Evolutionary conservation across 495 filamentous ascomycete genomes (phyloP).

Genomic region (Penicillium antarcticum): DNA sequence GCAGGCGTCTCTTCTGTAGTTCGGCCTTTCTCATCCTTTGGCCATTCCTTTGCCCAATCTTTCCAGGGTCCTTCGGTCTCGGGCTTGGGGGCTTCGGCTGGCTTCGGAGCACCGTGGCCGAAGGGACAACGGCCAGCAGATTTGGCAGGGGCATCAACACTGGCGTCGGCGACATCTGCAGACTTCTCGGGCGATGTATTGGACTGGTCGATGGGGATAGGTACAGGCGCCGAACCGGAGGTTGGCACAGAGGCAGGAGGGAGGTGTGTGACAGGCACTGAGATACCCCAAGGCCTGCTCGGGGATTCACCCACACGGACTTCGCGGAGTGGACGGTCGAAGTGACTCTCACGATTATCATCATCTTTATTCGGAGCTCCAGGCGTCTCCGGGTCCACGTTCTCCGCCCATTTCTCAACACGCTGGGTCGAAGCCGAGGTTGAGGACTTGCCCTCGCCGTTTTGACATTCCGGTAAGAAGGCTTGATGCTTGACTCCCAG

Average conservation of each 20-base stretch:
- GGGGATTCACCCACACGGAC: slow-evolving; percentile 85
- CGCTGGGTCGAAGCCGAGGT: slow-evolving; percentile 50
- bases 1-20: not conserved
- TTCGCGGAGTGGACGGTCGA: slow-evolving; percentile 78
- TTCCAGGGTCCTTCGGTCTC: not conserved
- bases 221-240: slow-evolving; percentile 19
- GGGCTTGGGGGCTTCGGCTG: slow-evolving; percentile 5
- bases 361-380: slow-evolving; percentile 19
- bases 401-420: slow-evolving; percentile 79
- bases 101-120: slow-evolving; percentile 7
- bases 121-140: slow-evolving; percentile 32
- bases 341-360: slow-evolving; percentile 53
- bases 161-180: not conserved
- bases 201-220: slow-evolving; percentile 15
- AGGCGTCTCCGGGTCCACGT: slow-evolving; percentile 48
- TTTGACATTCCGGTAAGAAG: slow-evolving; percentile 63
- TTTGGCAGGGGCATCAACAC: slow-evolving; percentile 14
- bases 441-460: slow-evolving; percentile 20
- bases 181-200: slow-evolving; percentile 9
- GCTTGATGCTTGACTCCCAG: slow-evolving; percentile 79
- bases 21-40: not conserved
- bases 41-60: not conserved
- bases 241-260: slow-evolving; percentile 19
- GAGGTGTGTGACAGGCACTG: slow-evolving; percentile 58
- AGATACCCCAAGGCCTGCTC: slow-evolving; percentile 86